Evolutionary conservation across 1,284 basidiomycete species (phyloP).

Genomic region (Kwoniella shivajii): DNA sequence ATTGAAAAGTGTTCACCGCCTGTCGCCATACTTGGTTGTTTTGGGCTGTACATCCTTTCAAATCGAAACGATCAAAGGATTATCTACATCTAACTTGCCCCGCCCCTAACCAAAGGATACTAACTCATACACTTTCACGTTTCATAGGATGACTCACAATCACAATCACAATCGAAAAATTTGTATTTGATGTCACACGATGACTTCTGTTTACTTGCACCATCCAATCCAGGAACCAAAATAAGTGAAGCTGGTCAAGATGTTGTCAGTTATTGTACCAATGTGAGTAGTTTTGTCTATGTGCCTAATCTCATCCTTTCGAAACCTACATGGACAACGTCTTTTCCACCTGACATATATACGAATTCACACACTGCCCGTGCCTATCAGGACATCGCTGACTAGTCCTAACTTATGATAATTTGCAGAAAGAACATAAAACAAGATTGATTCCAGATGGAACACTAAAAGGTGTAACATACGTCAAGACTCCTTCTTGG

Average conservation of each 20-base stretch:
- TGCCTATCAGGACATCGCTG: too few species aligned
- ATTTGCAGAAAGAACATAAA: slow-evolving; percentile 22
- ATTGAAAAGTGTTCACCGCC: too few species aligned
- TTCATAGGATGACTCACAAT: too few species aligned
- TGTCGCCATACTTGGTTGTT: too few species aligned
- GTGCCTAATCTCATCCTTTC: background rate
- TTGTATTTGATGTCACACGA: slow-evolving; percentile 24
- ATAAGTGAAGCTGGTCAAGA: slow-evolving; percentile 22
- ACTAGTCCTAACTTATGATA: too few species aligned
- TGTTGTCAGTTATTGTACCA: slow-evolving; percentile 41
- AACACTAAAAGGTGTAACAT: slow-evolving; percentile 42
- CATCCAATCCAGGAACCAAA: slow-evolving; percentile 17
- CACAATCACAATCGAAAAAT: slow-evolving; percentile 10
- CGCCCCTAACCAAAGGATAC: too few species aligned
- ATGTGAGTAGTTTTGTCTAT: slow-evolving; percentile 26
- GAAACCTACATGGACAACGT: background rate
- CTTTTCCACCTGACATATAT: background rate
- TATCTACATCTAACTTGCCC: too few species aligned
- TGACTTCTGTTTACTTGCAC: slow-evolving; percentile 43
- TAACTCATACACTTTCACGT: too few species aligned
- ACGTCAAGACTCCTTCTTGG: slow-evolving; percentile 36
- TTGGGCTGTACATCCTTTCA: too few species aligned
- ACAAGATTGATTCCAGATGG: slow-evolving; percentile 40
- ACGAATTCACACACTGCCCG: background rate
- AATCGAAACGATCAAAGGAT: too few species aligned